A percentile compares a stretch with the other conserved stretches of the same genome.
Evolutionary conservation across 306 rosid species (phyloP).

Genomic region (Castanopsis chinensis): DNA sequence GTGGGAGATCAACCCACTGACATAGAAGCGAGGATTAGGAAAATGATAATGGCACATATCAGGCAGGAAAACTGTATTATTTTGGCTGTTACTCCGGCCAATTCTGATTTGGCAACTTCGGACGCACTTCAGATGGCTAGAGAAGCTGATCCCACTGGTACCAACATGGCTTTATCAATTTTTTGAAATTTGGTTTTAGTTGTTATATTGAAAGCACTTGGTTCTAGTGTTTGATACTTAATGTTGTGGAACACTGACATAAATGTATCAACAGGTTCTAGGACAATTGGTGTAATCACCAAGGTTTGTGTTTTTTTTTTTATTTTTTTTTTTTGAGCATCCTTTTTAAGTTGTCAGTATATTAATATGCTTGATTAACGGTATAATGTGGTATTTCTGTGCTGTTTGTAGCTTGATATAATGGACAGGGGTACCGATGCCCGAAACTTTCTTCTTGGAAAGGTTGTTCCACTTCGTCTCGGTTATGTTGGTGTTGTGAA

Average conservation of each 20-base stretch:
- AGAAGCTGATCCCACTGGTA: conserved; percentile 97
- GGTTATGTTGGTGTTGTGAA: conserved; percentile 97
- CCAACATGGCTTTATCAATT: not conserved
- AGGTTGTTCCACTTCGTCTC: conserved; percentile 88
- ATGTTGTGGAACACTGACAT: not conserved
- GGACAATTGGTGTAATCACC: conserved; percentile 95
- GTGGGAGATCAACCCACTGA: conserved; percentile 98
- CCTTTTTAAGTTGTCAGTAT: conserved; percentile 10
- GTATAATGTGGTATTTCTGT: not conserved
- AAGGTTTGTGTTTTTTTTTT: conserved; percentile 52
- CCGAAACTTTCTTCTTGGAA: conserved; percentile 88
- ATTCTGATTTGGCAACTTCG: conserved; percentile 96
- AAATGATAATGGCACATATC: conserved; percentile 94
- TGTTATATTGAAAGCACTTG: not conserved
- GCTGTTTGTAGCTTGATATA: conserved; percentile 70
- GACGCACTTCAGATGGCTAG: conserved; percentile 99
- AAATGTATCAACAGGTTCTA: conserved; percentile 51
- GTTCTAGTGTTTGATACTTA: conserved; percentile 16
- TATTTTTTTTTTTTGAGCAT: not conserved
- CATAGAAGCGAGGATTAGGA: conserved; percentile 90
- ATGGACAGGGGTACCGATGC: conserved; percentile 99
- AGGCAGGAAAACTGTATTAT: conserved; percentile 82
- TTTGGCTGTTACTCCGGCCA: conserved; percentile 95
- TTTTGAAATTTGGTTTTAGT: not conserved
- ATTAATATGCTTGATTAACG: not conserved